phyloP scores from a whole-genome alignment of 1,284 basidiomycete species.

The Ganoderma meredithae region DNA sequence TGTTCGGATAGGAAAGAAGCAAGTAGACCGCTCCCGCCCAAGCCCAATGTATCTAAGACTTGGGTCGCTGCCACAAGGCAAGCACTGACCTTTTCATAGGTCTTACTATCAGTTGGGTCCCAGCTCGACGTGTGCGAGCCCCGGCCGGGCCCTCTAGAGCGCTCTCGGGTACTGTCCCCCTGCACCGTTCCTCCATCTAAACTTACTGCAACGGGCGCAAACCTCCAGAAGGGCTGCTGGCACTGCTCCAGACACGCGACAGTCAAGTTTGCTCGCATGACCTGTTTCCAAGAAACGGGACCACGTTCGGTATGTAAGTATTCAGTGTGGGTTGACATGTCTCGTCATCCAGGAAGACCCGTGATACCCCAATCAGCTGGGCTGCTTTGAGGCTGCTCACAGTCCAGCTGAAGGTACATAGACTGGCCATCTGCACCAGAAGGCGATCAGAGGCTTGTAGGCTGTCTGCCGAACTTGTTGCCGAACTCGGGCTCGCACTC shows the following conservation, averaged over 20 bases:
- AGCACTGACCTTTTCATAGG: constrained; percentile 1
- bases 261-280: background rate
- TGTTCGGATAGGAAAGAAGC: constrained; percentile 20
- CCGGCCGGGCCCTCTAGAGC: constrained; percentile 13
- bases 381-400: too few relatives aligned
- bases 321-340: background rate
- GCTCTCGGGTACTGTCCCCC: background rate
- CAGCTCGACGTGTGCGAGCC: constrained; percentile 13
- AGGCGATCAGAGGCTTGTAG: background rate
- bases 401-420: background rate
- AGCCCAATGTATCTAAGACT: constrained; percentile 9
- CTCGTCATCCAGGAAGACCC: background rate
- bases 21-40: constrained; percentile 2
- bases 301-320: background rate
- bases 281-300: background rate
- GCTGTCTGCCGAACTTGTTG: too few relatives aligned
- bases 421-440: background rate
- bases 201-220: background rate
- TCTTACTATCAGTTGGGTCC: background rate
- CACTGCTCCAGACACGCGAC: background rate
- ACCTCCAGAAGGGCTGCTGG: background rate
- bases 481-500: too few relatives aligned
- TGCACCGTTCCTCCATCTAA: background rate
- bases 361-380: background rate
- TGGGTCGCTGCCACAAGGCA: constrained; percentile 3